Evolutionary conservation across 2,329 filamentous ascomycete species (phyloP), one percentile per base, ranked within the genome.

Genomic region (Helotiales sp.): DNA sequence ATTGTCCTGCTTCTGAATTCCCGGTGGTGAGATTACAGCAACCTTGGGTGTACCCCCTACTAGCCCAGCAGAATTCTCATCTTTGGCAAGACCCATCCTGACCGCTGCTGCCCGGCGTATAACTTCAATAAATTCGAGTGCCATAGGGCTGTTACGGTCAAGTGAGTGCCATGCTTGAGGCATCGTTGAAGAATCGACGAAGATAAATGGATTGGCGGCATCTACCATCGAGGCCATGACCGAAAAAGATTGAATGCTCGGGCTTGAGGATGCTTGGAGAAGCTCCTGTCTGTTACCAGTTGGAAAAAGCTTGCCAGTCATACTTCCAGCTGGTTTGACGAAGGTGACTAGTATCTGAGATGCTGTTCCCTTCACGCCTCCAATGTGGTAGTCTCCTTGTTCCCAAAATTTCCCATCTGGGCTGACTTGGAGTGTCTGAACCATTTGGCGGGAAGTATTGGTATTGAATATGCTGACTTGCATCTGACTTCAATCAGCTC

Each of bases 281-380:
- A 69, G 22, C 83, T 77, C 2, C 80, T 80, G 4, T 79, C 77
- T 71, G 88, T 82, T 2, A 0, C 86, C 86, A 0, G 87, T 89
- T 0, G 88, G 88, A 8, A 90, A 80, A 0, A 87, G 73, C 68
- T 81, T 83, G 3, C 84, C 85, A 0, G 87, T 90, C 77, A 87
- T 87, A 58, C 86, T 86, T 0, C 88, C 87, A 1, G 82, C 85
- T 0, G 88, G 88, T 28, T 86, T 77, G 17, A 87, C 76, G 68
- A 90, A 91, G 2, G 85, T 83, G 13, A 90, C 80, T 61, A 82
- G 83, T 68, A 91, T 84, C 60, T 82, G 81, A 1, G 86, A 83
- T 0, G 81, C 86, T 0, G 81, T 80, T 0, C 8, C 85, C 81
- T 40, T 84, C 0, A 90, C 88, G 0, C 88, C 88, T 34, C 88